Evolutionary conservation across 495 filamentous ascomycete genomes (phyloP), one percentile per base, ranked within the genome.

Genomic region (Penicillium egyptiacum): DNA sequence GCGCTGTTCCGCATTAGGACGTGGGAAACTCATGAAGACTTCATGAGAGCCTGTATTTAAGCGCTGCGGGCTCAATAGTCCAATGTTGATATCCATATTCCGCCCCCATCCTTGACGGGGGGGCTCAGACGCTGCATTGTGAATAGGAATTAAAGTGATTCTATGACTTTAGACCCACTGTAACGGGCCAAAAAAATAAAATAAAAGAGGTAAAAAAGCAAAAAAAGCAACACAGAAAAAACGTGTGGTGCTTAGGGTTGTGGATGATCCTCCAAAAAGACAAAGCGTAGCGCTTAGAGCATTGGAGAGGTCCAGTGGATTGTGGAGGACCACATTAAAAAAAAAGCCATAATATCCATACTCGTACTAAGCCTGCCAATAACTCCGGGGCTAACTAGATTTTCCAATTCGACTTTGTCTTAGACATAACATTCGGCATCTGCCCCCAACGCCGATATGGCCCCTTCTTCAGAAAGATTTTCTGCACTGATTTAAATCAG

Each of bases 21-120:
- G 40, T 59, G 53, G 58, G 59, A 63, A 48, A 62, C 51, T 67
- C 61, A 62, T 61, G 63, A 59, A 69, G 65, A 59, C 59, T 73
- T 63, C 58, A 70, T 56, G 67, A 74, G 66, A 62, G 66, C 66
- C 71, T 75, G 65, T 70, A 69, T 73, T 72, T 74, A 75, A 77
- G 74, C 74, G 74, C 72, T 61, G 45, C 58, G 39, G 57, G 57
- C 42, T 33, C 57, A 59, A 63, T 66, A 61, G 63, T 63, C 45
- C 51, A 51, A 51, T 61, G 41, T 53, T 59, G 42, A 62, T 63
- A 64, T 66, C 53, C 45, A 53, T 28, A 56, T 64, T 49, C 53
- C 44, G 65, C 63, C 65, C 65, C 65, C 65, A 68, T 60, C 20
- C 44, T 39, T 52, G 2, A 37, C 28, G 35, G 64, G 68, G 68